Evolutionary conservation across 331 rosid genomes (phyloP), one percentile per base, ranked within the genome.

Genomic region (Ulmus americana): DNA sequence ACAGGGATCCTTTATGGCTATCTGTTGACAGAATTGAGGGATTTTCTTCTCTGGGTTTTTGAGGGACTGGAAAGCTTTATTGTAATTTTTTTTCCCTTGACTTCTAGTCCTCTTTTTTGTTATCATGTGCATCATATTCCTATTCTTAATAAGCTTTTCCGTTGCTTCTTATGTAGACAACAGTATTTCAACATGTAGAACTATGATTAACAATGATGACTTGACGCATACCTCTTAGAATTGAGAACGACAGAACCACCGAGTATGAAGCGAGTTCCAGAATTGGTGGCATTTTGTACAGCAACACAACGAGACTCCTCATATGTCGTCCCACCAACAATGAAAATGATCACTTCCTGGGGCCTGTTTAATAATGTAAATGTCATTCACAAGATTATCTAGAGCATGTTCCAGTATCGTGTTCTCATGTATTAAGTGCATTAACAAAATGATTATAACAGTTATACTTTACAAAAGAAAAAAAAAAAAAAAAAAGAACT

Each of bases 311-410:
- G 88, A 42, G 95, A 82, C 74, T 94, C 98, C 79, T 89, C 98
- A 40, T 94, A 94, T 35, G 97, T 94, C 41, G 98, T 89, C 62
- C 97, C 99, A 46, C 99, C 99, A 64, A 94, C 91, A 74, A 94
- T 76, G 80, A 90, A 90, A 69, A 94, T 87, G 76, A 94, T 64
- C 43, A 94, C 99, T n/a, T 90, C 97, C 75, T 89, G 97, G 0
- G 91, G 95, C 86, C 95, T 90, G 95, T 70, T 55, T 75, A 73
- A 59, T 53, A 69, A 39, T 18, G 63, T 1, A 65, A 22, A 18
- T 12, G 28, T 62, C 63, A 53, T 69, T 75, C 51, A 68, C 38
- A 55, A 76, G 42, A 3, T 55, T 6, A 55, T 28, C 7, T 55
- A 55, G 14, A 28, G 60, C 42, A 22, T 28, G 35, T 28, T 55